These are phyloP conservation scores for Keqinozyma sinolaborantium DNA, from an alignment of 1,139 yeast species.

Conservation along the genomic window DNA sequence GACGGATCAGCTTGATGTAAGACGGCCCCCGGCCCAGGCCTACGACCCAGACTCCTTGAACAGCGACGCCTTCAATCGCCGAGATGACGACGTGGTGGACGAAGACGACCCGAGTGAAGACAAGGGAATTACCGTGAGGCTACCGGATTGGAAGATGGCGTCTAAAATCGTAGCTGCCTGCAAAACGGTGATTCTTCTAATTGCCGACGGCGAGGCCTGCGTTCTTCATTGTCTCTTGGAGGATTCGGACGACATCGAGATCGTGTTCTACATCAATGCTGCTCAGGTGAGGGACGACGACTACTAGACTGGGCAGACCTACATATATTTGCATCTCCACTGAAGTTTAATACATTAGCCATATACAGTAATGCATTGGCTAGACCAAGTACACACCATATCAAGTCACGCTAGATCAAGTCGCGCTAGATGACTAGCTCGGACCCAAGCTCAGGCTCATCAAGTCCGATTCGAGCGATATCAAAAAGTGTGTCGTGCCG, in stretches of 20 bases:
- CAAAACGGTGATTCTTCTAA: slow-evolving; percentile 47
- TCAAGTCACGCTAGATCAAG: too few species aligned
- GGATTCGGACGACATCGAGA: slow-evolving; percentile 52
- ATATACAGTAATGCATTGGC: too few species aligned
- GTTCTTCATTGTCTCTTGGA: slow-evolving; percentile 57
- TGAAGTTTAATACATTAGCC: too few species aligned
- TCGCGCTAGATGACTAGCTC: too few species aligned
- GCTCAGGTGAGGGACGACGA: slow-evolving; percentile 13
- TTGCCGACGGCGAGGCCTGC: slow-evolving; percentile 49
- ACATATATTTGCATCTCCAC: too few species aligned
- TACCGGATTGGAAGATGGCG: slow-evolving; percentile 58
- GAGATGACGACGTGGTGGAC: slow-evolving; percentile 9
- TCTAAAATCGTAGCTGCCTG: slow-evolving; percentile 52
- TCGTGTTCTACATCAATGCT: slow-evolving; percentile 50
- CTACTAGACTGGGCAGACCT: too few species aligned
- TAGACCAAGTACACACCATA: too few species aligned
- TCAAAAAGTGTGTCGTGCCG: too few species aligned
- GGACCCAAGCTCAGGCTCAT: too few species aligned
- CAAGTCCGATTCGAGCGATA: too few species aligned
- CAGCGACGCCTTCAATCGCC: slow-evolving; percentile 2
- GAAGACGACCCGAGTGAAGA: slow-evolving; percentile 22
- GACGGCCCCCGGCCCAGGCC: slow-evolving; percentile 17
- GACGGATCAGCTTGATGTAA: slow-evolving; percentile 46
- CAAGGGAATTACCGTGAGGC: slow-evolving; percentile 39
- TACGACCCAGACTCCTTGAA: slow-evolving; percentile 1